phyloP scores from a whole-genome alignment of 352 stramenopile genomes.

The Pythium dissimile region DNA sequence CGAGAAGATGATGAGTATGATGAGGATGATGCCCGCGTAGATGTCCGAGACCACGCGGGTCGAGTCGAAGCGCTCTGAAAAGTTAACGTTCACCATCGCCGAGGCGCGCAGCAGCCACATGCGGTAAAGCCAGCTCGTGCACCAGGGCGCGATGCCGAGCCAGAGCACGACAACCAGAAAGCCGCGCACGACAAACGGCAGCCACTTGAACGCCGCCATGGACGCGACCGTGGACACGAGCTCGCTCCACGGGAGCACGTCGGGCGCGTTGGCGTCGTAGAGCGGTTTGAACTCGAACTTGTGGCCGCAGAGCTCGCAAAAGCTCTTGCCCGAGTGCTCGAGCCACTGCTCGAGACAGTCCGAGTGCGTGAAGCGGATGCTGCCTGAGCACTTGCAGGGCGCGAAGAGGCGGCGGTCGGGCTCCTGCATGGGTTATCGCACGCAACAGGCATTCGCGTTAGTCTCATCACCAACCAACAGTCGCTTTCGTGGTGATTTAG shows the following conservation, averaged over 20 bases:
- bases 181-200: constrained; percentile 79
- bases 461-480: not conserved
- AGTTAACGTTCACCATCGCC: constrained; percentile 85
- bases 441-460: no score
- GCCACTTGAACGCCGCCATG: constrained; percentile 82
- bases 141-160: constrained; percentile 86
- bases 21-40: constrained; percentile 88
- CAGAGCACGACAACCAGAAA: constrained; percentile 81
- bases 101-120: constrained; percentile 90
- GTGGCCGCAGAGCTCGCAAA: constrained; percentile 92
- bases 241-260: constrained; percentile 85
- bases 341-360: constrained; percentile 95
- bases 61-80: constrained; percentile 63
- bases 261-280: constrained; percentile 86
- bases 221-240: constrained; percentile 80
- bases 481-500: not conserved
- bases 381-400: constrained; percentile 93
- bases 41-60: constrained; percentile 81
- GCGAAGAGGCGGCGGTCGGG: constrained; percentile 68
- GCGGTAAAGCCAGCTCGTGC: constrained; percentile 93
- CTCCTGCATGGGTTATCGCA: constrained; percentile 30
- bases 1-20: constrained; percentile 91
- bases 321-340: constrained; percentile 87
- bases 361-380: constrained; percentile 93
- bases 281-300: constrained; percentile 92